Conservation (phyloP, 2,329 filamentous ascomycete genomes). For the Escovopsis sp. region DNA sequence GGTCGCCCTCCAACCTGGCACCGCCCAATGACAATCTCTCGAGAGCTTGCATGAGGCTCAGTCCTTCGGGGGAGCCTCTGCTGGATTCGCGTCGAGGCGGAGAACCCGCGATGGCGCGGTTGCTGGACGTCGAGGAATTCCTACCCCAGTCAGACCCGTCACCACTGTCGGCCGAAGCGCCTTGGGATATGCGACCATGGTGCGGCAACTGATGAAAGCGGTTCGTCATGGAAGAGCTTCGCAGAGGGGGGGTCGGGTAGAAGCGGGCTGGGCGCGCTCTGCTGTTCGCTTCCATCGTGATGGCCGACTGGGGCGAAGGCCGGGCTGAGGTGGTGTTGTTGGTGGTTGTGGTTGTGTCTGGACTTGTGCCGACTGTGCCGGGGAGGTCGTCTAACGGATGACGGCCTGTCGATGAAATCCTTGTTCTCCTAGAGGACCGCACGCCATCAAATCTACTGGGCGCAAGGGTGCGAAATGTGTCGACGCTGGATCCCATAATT, state of each 20-base stretch:
- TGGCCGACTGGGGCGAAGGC: not conserved
- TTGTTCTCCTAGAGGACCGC: not conserved
- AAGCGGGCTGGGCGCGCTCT: not conserved
- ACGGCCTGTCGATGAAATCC: not conserved
- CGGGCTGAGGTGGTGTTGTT: not conserved
- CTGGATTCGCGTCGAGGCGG: not conserved
- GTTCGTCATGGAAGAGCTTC: conserved; percentile 7
- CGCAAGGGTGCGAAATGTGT: conserved; percentile 1
- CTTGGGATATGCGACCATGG: not conserved
- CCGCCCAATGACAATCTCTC: conserved; percentile 1
- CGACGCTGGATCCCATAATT: conserved; percentile 1
- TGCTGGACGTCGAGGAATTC: not conserved
- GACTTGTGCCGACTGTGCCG: too few relatives aligned
- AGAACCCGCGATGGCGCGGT: not conserved
- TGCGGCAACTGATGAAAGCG: not conserved
- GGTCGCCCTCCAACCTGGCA: conserved; percentile 1
- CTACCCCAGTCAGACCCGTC: not conserved
- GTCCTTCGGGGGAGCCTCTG: conserved; percentile 1
- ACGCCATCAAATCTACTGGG: not conserved
- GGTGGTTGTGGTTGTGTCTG: too few relatives aligned
- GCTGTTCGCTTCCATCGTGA: not conserved
- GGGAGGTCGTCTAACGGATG: not conserved
- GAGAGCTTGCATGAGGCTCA: conserved; percentile 1
- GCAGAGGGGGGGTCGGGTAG: conserved; percentile 5
- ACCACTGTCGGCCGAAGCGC: not conserved